Evolutionary conservation across 805 yeast species (phyloP).

Genomic region (Sugiyamaella boreocaroliniensis): DNA sequence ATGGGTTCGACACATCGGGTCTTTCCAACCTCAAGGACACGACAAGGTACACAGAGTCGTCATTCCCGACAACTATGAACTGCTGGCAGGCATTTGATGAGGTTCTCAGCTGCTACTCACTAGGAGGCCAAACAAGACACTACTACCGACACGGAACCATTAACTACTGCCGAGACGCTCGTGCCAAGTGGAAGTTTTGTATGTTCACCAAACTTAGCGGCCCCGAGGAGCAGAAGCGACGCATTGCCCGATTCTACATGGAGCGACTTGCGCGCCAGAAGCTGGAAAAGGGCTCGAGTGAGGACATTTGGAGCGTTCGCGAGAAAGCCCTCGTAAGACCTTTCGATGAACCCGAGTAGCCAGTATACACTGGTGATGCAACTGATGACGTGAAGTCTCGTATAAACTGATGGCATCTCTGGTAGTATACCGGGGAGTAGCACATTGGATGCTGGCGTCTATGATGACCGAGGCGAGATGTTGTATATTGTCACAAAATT

Average conservation of each 20-base stretch:
- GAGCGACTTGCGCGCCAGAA: constrained; percentile 53
- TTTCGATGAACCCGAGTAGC: constrained; percentile 21
- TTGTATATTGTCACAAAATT: too few species aligned
- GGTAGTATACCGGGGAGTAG: too few species aligned
- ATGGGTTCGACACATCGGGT: background rate
- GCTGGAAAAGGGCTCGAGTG: constrained; percentile 60
- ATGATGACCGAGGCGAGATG: too few species aligned
- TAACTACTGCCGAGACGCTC: constrained; percentile 60
- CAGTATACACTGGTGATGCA: too few species aligned
- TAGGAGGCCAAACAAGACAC: constrained; percentile 83
- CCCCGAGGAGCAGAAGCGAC: constrained; percentile 43
- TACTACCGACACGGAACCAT: constrained; percentile 80
- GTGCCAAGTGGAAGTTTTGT: constrained; percentile 77
- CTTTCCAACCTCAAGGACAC: background rate
- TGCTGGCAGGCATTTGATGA: constrained; percentile 85
- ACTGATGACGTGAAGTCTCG: too few species aligned
- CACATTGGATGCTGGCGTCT: too few species aligned
- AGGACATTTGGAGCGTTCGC: constrained; percentile 71
- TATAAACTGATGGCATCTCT: too few species aligned
- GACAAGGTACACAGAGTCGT: constrained; percentile 5
- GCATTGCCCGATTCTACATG: constrained; percentile 66
- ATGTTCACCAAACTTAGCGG: constrained; percentile 50
- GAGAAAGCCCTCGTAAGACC: constrained; percentile 34
- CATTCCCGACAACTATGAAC: constrained; percentile 46
- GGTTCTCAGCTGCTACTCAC: constrained; percentile 73